phyloP scores from a whole-genome alignment of 2,329 filamentous ascomycete genomes.

The Sporothrix globosa region DNA sequence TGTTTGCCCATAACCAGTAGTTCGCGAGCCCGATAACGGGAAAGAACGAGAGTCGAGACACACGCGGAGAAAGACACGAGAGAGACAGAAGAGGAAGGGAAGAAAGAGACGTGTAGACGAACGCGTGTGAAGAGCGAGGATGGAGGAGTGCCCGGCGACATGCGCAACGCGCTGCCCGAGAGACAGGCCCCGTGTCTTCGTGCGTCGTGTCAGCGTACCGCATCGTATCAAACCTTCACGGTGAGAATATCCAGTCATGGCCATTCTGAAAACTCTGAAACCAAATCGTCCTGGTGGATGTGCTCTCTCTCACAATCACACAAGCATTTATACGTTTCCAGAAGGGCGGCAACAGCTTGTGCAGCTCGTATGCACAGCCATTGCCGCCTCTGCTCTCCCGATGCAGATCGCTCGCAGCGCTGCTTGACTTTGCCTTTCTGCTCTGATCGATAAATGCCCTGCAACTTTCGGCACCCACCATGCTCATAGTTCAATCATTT shows the following conservation, averaged over 20 bases:
- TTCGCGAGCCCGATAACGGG: conserved; percentile 36
- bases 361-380: not conserved
- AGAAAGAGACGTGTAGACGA: not conserved
- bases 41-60: not conserved
- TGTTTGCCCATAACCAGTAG: conserved; percentile 59
- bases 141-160: not conserved
- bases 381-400: conserved; percentile 6
- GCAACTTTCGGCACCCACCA: conserved; percentile 1
- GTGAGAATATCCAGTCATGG: conserved; percentile 70
- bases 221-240: conserved; percentile 46
- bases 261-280: conserved; percentile 45
- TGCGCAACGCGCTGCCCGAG: conserved; percentile 14
- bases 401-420: conserved; percentile 21
- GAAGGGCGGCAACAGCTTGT: conserved; percentile 7
- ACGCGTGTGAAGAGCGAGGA: conserved; percentile 18
- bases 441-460: conserved; percentile 27
- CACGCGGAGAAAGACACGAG: conserved; percentile 36
- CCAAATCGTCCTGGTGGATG: conserved; percentile 52
- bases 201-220: conserved; percentile 12
- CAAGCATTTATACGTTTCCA: conserved; percentile 27
- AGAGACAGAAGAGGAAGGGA: not conserved
- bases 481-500: not conserved
- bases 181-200: conserved; percentile 5
- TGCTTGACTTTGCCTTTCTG: conserved; percentile 27
- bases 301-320: conserved; percentile 61